Evolutionary conservation across 202 grass and related monocot species (phyloP).

Genomic region (Panicum virgatum): DNA sequence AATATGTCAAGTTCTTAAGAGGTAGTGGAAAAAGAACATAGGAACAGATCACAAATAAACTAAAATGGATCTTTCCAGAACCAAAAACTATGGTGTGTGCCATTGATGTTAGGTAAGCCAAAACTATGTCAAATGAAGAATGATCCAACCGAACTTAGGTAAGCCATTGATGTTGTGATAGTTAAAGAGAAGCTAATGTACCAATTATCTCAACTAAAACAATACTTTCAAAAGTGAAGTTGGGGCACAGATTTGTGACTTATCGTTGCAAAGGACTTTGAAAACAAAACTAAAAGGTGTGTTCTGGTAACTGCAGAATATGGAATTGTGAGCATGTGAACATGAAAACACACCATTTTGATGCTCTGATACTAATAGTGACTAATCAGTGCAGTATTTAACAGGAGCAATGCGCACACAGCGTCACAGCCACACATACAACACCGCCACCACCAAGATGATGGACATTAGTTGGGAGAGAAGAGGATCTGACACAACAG

Average conservation of each 20-base stretch:
- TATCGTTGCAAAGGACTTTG: not conserved
- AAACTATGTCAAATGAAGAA: too few relatives aligned
- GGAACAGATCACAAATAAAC: not conserved
- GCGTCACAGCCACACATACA: too few relatives aligned
- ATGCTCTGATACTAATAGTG: not conserved
- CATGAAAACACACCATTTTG: conserved; percentile 14
- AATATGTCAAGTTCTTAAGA: not conserved
- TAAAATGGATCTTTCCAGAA: conserved; percentile 3
- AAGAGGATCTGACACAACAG: not conserved
- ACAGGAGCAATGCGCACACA: not conserved
- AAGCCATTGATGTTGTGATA: not conserved
- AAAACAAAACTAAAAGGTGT: conserved; percentile 4
- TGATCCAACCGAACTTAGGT: not conserved
- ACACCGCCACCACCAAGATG: not conserved
- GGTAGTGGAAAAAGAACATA: not conserved
- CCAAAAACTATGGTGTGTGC: not conserved
- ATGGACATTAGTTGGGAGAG: not conserved
- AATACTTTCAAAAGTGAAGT: conserved; percentile 4
- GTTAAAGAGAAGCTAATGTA: conserved; percentile 1
- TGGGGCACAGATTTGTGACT: not conserved
- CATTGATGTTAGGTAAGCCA: too few relatives aligned
- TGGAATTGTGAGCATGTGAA: not conserved
- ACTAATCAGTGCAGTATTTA: not conserved
- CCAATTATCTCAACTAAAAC: not conserved
- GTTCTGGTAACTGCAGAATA: not conserved